Evolutionary conservation across 2,329 filamentous ascomycete species (phyloP).

Genomic region (Neofusicoccum umdonicola): DNA sequence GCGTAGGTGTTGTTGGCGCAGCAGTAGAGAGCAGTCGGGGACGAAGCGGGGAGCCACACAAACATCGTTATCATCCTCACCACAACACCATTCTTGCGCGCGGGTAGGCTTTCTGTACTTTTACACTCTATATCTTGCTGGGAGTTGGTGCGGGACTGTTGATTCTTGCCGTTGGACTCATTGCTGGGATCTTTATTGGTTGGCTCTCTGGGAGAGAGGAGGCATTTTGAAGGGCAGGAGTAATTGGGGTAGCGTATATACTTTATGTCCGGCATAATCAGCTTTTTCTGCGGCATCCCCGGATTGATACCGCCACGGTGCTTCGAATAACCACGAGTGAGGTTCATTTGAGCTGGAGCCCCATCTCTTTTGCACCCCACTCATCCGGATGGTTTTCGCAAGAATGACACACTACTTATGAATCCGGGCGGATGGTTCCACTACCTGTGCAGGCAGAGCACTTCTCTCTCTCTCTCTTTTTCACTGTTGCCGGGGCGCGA

Average conservation of each 20-base stretch:
- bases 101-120: slow-evolving; percentile 13
- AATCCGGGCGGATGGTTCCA: too few relatives aligned
- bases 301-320: too few relatives aligned
- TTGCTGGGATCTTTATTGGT: not conserved
- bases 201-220: not conserved
- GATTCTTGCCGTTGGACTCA: not conserved
- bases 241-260: slow-evolving; percentile 6
- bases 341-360: too few relatives aligned
- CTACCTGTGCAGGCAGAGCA: too few relatives aligned
- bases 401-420: too few relatives aligned
- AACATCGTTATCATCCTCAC: not conserved
- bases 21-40: not conserved
- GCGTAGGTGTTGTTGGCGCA: slow-evolving; percentile 12
- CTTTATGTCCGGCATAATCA: not conserved
- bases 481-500: too few relatives aligned
- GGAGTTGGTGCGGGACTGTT: not conserved
- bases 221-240: not conserved
- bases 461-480: too few relatives aligned
- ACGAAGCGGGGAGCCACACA: not conserved
- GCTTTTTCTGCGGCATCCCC: not conserved
- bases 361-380: too few relatives aligned
- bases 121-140: slow-evolving; percentile 3
- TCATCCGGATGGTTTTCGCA: too few relatives aligned
- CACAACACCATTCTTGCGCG: not conserved
- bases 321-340: too few relatives aligned